These are phyloP conservation scores for Penicillium sp. DNA, from an alignment of 2,329 filamentous ascomycete genomes.

Conservation along the genomic window DNA sequence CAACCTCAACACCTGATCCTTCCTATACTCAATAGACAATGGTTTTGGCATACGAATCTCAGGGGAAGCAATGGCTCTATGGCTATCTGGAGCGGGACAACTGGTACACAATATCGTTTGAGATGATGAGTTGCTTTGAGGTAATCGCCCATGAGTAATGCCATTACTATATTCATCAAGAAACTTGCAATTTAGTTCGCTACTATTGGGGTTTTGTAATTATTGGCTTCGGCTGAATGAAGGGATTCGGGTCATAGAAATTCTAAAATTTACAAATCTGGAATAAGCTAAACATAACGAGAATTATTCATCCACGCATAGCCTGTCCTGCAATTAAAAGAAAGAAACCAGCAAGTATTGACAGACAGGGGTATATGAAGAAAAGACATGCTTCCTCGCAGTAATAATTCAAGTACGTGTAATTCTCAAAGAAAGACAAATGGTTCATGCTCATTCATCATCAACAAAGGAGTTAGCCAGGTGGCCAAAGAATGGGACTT, in stretches of 20 bases:
- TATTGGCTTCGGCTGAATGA: neutral
- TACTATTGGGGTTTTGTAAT: too few relatives aligned
- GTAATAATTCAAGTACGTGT: conserved; percentile 12
- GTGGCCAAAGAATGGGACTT: conserved; percentile 81
- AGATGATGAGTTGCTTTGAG: neutral
- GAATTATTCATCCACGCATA: neutral
- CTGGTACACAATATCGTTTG: neutral
- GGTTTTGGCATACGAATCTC: too few relatives aligned
- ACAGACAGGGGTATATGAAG: conserved; percentile 23
- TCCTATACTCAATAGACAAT: neutral
- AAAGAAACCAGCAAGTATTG: conserved; percentile 4
- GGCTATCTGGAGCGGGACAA: neutral
- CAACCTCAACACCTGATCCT: neutral
- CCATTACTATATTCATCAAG: neutral
- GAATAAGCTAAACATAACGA: neutral
- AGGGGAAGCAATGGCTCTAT: neutral
- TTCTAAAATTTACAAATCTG: neutral
- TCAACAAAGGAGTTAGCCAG: conserved; percentile 88
- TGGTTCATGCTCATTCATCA: conserved; percentile 61
- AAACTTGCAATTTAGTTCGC: neutral
- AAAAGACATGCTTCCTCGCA: conserved; percentile 14
- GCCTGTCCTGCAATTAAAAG: neutral
- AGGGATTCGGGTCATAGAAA: neutral
- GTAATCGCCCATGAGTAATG: neutral
- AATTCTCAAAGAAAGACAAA: conserved; percentile 7